Base-by-base conservation (phyloP, 2,329 filamentous ascomycete genomes). In the Paecilomyces formosus region DNA sequence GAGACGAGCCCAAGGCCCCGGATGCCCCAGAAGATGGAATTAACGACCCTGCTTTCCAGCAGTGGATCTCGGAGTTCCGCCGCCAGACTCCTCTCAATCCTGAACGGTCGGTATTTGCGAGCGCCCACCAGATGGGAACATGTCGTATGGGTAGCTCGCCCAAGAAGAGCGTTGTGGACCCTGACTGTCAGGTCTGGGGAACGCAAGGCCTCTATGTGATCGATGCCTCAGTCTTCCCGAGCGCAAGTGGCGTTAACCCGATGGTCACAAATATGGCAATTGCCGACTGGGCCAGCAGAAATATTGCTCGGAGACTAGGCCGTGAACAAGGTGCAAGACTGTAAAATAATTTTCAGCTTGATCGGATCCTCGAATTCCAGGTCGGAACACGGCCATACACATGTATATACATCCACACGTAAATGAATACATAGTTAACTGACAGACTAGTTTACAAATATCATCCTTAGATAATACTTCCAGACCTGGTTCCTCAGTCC, bases 251-350 rank as follows among this genome's bases (percentile, higher is more conserved):
- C 11, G 79, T 80, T 26, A 81, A 81, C 55, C 79, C 79, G 2
- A 81, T 81, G 79, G 66, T 81, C 53, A 81, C 77, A 55, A 79
- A 76, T 57, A 79, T 81, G 79, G 79, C 74, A 3, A 78, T 81
- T 55, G 73, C 76, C 5, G 78, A 81, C 61, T 77, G 73, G 70
- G 74, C 76, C 8, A 78, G 76, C 61, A 69, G 68, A 39, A 74
- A 74, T 13, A 64, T 80, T 51, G 72, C 68, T 45, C 39, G 39
- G 5, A 7, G 39, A 21, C 3, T 4, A 69, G 66, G 61, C 63
- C 60, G 22, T 58, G 77, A 65, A 62, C 55, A 24, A 56, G 54
- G 35, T 60, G 64, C 13, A 58, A 53, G 62, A 86, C 33, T 30
- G 21, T 45, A 45, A 18, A 45, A 45, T 9, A 18, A 45, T 21